These are phyloP conservation scores for Gracilaria vermiculophylla DNA, from an alignment of 23 red algal genomes.

Conservation along the genomic window DNA sequence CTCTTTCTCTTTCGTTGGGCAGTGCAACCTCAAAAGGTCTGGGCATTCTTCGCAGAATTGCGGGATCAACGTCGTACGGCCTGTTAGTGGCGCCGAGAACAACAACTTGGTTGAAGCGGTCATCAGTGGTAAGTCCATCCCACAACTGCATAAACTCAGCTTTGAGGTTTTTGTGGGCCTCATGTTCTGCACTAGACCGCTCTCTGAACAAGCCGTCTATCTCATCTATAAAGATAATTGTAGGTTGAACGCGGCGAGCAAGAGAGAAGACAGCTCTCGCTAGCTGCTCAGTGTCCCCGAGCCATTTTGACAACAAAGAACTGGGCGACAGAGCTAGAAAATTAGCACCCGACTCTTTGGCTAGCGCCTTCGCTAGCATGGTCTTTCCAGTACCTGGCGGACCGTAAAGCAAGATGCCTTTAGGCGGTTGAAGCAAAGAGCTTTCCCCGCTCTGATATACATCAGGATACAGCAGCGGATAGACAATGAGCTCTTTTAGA, in stretches of 20 bases:
- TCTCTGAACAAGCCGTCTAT: constrained; percentile 96
- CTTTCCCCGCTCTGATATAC: constrained; percentile 22
- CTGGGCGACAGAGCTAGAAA: constrained; percentile 86
- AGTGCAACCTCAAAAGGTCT: constrained; percentile 84
- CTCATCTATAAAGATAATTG: constrained; percentile 98
- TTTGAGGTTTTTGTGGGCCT: constrained; percentile 96
- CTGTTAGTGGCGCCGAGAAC: constrained; percentile 97
- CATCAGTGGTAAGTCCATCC: constrained; percentile 91
- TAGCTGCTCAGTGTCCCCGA: constrained; percentile 95
- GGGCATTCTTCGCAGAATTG: constrained; percentile 95
- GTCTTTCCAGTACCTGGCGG: constrained; percentile 99
- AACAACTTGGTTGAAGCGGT: constrained; percentile 65
- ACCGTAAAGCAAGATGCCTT: constrained; percentile 86
- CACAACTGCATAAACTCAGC: constrained; percentile 99
- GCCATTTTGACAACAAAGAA: constrained; percentile 94
- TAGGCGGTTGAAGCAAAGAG: constrained; percentile 63
- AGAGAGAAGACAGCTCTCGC: constrained; percentile 94
- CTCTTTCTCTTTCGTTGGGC: constrained; percentile 59
- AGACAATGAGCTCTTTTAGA: constrained; percentile 85
- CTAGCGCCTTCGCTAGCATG: constrained; percentile 92
- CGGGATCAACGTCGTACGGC: constrained; percentile 94
- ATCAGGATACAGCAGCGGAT: constrained; percentile 85
- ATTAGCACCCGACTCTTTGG: constrained; percentile 76
- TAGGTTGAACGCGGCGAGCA: constrained; percentile 82
- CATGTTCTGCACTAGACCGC: constrained; percentile 80